Evolutionary conservation across 129 eudicot species (phyloP).

Genomic region (Heracleum sosnowskyi): DNA sequence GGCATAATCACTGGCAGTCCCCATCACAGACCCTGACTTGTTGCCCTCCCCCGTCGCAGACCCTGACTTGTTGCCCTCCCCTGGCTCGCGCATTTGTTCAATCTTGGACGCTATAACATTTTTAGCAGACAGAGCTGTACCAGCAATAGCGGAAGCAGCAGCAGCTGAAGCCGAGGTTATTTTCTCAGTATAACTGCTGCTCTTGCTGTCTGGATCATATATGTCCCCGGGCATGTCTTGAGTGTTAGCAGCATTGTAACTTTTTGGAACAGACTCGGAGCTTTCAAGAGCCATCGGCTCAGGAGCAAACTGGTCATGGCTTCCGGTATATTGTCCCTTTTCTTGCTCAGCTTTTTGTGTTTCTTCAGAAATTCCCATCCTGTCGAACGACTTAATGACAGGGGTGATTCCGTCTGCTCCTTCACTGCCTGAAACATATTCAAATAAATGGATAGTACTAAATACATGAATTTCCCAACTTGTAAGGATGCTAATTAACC

Average conservation of each 20-base stretch:
- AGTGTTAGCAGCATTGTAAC: not conserved
- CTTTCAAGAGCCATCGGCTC: not conserved
- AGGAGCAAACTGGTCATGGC: slow-evolving; percentile 34
- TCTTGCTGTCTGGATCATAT: not conserved
- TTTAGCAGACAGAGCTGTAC: slow-evolving; percentile 31
- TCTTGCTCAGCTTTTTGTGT: not conserved
- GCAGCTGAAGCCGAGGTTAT: slow-evolving; percentile 18
- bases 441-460: not conserved
- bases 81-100: slow-evolving; percentile 13
- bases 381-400: slow-evolving; percentile 12
- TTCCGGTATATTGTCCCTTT: slow-evolving; percentile 13
- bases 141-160: slow-evolving; percentile 16
- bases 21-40: not conserved
- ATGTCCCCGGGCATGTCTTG: slow-evolving; percentile 3
- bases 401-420: slow-evolving; percentile 20
- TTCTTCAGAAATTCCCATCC: slow-evolving; percentile 17
- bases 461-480: not conserved
- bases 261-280: slow-evolving; percentile 11
- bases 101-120: slow-evolving; percentile 30
- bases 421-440: slow-evolving; percentile 18
- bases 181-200: slow-evolving; percentile 17
- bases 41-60: not conserved
- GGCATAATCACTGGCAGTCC: slow-evolving; percentile 33
- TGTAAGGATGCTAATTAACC: not conserved
- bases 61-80: slow-evolving; percentile 8